Evolutionary conservation across 345 rosid genomes (phyloP), one percentile per base, ranked within the genome.

Genomic region (Geranium rotundifolium): DNA sequence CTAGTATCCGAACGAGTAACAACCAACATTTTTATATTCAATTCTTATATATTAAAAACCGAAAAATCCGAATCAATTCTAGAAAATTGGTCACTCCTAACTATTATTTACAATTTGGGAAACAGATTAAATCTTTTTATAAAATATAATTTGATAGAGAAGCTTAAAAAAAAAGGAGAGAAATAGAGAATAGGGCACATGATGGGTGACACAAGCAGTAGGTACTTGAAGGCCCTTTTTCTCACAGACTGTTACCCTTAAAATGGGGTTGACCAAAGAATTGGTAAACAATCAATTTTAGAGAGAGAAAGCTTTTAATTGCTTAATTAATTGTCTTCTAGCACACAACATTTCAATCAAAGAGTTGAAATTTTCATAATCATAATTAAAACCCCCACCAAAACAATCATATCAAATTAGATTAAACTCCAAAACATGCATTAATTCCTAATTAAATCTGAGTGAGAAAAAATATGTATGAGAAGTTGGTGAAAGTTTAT

Each of bases 401-500:
- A 9, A 46, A 3, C 3, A 9, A 46, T 9, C 8, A 9, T 46
- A 46, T 7, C 16, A 46, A 46, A 46, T 46, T 46, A 46, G 52
- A 46, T 46, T 46, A 46, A 46, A 46, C 52, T 46, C 52, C 52
- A 46, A 46, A 46, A 46, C 52, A 46, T 46, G 52, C 52, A 46
- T 46, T 12, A 46, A 46, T 7, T 46, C 52, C 12, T 46, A 46
- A 46, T 34, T 34, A 34, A 34, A 34, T 34, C 41, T 34, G 41
- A 34, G 41, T 4, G 4, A 34, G 41, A 34, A 34, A 34, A 49
- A 23, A 23, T n/a, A 23, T 23, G 27, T 23, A 23, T 12, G 57
- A 63, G 66, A 52, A 63, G 66, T 52, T 63, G 66, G 66, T 63
- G 58, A 27, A 23, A 54, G 66, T 57, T 20, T 0, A 61, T 63